phyloP scores from a whole-genome alignment of 495 filamentous ascomycete species.

The Talaromyces wortmannii region DNA sequence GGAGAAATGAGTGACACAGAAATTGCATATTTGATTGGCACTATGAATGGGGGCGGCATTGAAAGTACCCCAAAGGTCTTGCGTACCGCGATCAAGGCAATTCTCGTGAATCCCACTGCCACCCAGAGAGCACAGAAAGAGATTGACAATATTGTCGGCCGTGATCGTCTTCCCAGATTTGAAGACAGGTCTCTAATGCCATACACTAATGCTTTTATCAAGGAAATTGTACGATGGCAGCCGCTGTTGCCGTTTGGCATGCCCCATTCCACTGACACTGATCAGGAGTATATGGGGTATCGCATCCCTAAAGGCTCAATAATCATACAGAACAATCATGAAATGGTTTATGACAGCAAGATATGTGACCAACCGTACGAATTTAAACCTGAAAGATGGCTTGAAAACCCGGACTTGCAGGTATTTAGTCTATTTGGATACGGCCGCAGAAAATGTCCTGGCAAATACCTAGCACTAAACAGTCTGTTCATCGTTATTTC shows the following conservation, averaged over 20 bases:
- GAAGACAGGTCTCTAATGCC: constrained; percentile 38
- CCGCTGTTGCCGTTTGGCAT: constrained; percentile 48
- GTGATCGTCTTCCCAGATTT: constrained; percentile 38
- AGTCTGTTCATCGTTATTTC: constrained; percentile 52
- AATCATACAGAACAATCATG: constrained; percentile 31
- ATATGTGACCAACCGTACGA: constrained; percentile 22
- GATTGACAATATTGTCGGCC: constrained; percentile 22
- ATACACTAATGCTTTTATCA: constrained; percentile 47
- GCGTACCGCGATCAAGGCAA: constrained; percentile 22
- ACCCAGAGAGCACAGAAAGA: constrained; percentile 16
- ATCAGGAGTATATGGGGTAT: constrained; percentile 51
- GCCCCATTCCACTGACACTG: constrained; percentile 44
- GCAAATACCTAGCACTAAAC: constrained; percentile 46
- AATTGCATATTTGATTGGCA: constrained; percentile 31
- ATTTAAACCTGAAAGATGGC: constrained; percentile 36
- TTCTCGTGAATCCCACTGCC: constrained; percentile 10
- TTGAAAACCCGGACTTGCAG: constrained; percentile 30
- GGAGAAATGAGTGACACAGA: constrained; percentile 11
- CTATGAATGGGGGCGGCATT: constrained; percentile 35
- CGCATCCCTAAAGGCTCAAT: constrained; percentile 48
- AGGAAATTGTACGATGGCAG: constrained; percentile 56
- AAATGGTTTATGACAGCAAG: constrained; percentile 35
- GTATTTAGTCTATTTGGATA: constrained; percentile 51
- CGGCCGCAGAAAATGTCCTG: constrained; percentile 54
- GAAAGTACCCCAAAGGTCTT: constrained; percentile 33